These are phyloP conservation scores for Sordariomycetes sp. DNA, from an alignment of 2,329 filamentous ascomycete species.

Conservation along the genomic window DNA sequence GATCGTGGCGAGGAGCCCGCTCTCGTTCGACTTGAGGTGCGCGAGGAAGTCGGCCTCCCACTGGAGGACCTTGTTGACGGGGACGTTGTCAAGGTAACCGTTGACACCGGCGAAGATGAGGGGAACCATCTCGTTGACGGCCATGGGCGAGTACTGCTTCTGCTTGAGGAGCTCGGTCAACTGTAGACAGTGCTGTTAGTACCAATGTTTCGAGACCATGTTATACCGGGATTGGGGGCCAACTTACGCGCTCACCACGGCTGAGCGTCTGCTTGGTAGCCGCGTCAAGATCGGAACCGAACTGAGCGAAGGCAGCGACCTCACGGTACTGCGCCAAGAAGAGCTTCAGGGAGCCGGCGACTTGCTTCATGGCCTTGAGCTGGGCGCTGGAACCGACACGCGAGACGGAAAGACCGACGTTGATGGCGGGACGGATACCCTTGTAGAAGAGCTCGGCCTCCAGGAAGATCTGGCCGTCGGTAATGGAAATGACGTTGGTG, in stretches of 20 bases:
- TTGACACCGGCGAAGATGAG: constrained; percentile 99
- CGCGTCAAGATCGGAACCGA: constrained; percentile 98
- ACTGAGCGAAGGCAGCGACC: constrained; percentile 98
- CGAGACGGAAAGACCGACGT: constrained; percentile 99
- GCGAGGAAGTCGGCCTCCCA: constrained; percentile 94
- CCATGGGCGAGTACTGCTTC: constrained; percentile 99
- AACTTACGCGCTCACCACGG: constrained; percentile 92
- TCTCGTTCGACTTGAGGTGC: constrained; percentile 85
- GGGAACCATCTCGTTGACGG: constrained; percentile 99
- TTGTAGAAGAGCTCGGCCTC: constrained; percentile 99
- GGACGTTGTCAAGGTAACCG: constrained; percentile 80
- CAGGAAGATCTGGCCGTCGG: constrained; percentile 99
- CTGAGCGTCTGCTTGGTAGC: constrained; percentile 96
- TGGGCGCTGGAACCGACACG: constrained; percentile 99
- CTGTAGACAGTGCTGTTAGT: constrained; percentile 20
- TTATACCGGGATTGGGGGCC: neutral
- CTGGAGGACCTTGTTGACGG: constrained; percentile 79
- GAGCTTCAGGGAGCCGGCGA: constrained; percentile 98
- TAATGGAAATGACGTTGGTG: constrained; percentile 99
- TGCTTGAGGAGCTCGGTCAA: constrained; percentile 98
- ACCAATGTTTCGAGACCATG: neutral
- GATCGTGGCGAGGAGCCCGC: constrained; percentile 72
- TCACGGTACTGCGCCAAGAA: constrained; percentile 99
- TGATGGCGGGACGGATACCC: constrained; percentile 99
- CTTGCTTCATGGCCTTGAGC: constrained; percentile 99